These are phyloP conservation scores for Solanum chmielewskii DNA, from an alignment of 257 asterid genomes.

Conservation along the genomic window DNA sequence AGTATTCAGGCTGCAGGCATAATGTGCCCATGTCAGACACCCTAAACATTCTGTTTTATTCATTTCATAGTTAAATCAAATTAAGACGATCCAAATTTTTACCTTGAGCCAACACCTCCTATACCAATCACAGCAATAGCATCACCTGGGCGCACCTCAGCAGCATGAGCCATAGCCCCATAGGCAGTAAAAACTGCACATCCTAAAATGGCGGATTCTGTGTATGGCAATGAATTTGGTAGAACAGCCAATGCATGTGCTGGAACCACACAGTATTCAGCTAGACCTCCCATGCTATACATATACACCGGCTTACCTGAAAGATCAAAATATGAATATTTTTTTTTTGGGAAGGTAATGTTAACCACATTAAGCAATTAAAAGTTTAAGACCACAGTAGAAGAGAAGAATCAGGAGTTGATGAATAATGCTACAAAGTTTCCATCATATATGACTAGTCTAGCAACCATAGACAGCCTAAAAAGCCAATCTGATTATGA, in stretches of 20 bases:
- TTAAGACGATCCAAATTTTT: constrained; percentile 1
- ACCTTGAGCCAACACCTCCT: constrained; percentile 99
- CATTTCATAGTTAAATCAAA: not conserved
- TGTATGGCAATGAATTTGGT: constrained; percentile 77
- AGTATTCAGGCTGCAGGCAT: not conserved
- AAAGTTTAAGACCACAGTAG: not conserved
- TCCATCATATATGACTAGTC: not conserved
- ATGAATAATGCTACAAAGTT: not conserved
- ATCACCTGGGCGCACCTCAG: constrained; percentile 85
- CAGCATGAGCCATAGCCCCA: constrained; percentile 99
- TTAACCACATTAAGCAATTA: not conserved
- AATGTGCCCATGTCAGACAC: not conserved
- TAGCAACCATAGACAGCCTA: not conserved
- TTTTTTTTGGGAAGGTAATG: not conserved
- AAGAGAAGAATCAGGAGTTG: not conserved
- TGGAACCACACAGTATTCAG: constrained; percentile 94
- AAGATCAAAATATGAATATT: constrained; percentile 6
- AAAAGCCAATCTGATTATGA: not conserved
- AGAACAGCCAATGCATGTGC: constrained; percentile 71
- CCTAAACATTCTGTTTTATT: not conserved
- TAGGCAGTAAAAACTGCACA: constrained; percentile 99
- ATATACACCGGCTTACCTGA: constrained; percentile 93
- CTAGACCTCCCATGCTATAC: constrained; percentile 99
- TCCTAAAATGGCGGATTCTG: constrained; percentile 91
- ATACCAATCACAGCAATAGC: constrained; percentile 91